phyloP scores from a whole-genome alignment of 1,284 basidiomycete species.

The Papiliotrema terrestris region DNA sequence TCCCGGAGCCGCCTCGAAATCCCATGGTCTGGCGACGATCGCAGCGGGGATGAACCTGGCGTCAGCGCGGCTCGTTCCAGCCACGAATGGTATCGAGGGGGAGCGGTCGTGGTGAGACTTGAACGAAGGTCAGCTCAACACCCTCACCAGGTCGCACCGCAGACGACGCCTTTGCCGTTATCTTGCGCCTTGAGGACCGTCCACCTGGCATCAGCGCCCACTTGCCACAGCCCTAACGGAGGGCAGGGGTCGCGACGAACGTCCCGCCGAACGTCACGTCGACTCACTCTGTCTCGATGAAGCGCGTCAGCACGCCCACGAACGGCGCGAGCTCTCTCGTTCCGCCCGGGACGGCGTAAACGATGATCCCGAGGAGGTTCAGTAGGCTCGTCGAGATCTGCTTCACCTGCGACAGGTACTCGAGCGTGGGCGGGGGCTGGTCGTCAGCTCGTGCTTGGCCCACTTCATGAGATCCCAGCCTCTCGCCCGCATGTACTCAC shows the following conservation, averaged over 20 bases:
- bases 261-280: too few relatives aligned
- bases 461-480: too few relatives aligned
- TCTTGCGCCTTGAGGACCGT: slow-evolving; percentile 57
- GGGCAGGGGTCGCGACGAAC: too few relatives aligned
- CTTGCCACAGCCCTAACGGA: too few relatives aligned
- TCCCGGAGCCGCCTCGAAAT: slow-evolving; percentile 9
- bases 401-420: slow-evolving; percentile 14
- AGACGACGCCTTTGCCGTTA: slow-evolving; percentile 69
- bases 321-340: slow-evolving; percentile 21
- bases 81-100: neutral
- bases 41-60: slow-evolving; percentile 24
- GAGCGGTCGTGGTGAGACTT: neutral
- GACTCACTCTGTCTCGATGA: slow-evolving; percentile 23
- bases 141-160: slow-evolving; percentile 70
- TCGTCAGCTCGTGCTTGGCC: neutral
- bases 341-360: slow-evolving; percentile 22
- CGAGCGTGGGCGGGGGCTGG: slow-evolving; percentile 18
- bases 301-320: slow-evolving; percentile 16
- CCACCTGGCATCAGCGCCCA: slow-evolving; percentile 10
- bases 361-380: slow-evolving; percentile 18
- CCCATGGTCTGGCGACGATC: slow-evolving; percentile 20
- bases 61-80: neutral
- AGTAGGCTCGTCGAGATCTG: slow-evolving; percentile 15
- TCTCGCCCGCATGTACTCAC: too few relatives aligned
- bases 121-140: neutral